Conservation (phyloP, 1,284 basidiomycete genomes). For the Ustilago nuda region DNA sequence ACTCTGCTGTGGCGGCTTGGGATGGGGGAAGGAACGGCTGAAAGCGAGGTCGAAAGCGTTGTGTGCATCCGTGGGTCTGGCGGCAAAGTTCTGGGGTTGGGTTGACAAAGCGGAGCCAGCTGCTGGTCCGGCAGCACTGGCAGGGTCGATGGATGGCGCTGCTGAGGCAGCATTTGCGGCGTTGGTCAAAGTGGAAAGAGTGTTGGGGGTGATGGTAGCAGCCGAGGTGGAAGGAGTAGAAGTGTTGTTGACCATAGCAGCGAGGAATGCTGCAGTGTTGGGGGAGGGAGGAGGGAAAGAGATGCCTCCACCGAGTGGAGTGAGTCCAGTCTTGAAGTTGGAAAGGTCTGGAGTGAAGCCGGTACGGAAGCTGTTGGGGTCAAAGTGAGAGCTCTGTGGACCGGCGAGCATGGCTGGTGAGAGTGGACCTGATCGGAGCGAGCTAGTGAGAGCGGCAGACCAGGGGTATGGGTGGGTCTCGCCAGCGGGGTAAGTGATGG, state of each 20-base stretch:
- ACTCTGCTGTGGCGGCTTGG: slow-evolving; percentile 2
- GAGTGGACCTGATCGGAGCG: slow-evolving; percentile 87
- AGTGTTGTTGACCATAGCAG: slow-evolving; percentile 83
- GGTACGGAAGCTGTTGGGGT: slow-evolving; percentile 76
- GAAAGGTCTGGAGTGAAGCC: slow-evolving; percentile 80
- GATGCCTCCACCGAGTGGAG: slow-evolving; percentile 74
- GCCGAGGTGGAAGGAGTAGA: slow-evolving; percentile 43
- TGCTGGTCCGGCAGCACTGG: slow-evolving; percentile 6
- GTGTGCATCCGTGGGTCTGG: slow-evolving; percentile 33
- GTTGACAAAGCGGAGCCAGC: slow-evolving; percentile 27
- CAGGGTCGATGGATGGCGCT: slow-evolving; percentile 28
- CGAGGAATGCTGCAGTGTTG: slow-evolving; percentile 90
- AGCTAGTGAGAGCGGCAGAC: slow-evolving; percentile 71
- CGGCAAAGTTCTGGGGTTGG: slow-evolving; percentile 49
- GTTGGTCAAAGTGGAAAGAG: slow-evolving; percentile 69
- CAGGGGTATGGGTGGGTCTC: slow-evolving; percentile 62
- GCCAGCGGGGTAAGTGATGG: slow-evolving; percentile 85
- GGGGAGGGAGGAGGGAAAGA: slow-evolving; percentile 81
- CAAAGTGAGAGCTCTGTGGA: slow-evolving; percentile 77
- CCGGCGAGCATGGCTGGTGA: slow-evolving; percentile 95
- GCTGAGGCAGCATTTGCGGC: slow-evolving; percentile 17
- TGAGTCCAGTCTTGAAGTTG: slow-evolving; percentile 72
- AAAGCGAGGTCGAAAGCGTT: slow-evolving; percentile 60
- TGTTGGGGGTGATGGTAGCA: slow-evolving; percentile 83
- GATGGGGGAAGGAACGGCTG: slow-evolving; percentile 38